Conservation (phyloP, 148 eudicot genomes). For the Selenicereus undatus region DNA sequence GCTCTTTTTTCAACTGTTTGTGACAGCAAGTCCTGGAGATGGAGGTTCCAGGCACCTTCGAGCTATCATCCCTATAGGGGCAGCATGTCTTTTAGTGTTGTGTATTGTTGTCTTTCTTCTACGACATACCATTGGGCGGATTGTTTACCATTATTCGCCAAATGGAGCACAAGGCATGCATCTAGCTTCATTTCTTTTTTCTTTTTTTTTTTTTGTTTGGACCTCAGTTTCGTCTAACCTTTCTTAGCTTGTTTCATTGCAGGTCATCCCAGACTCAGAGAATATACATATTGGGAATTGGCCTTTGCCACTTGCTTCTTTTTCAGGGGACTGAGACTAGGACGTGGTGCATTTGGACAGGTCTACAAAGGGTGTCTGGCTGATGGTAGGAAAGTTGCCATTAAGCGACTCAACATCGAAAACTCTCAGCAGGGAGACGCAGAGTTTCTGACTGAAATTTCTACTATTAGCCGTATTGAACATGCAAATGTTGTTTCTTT, state of each 20-base stretch:
- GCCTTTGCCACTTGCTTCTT: background rate
- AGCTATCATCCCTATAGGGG: background rate
- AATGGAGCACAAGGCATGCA: background rate
- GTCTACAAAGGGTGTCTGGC: background rate
- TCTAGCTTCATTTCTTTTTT: background rate
- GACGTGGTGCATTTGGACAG: background rate
- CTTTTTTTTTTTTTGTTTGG: background rate
- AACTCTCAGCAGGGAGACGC: background rate
- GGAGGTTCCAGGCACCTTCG: no score
- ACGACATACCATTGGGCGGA: background rate
- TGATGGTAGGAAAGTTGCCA: background rate
- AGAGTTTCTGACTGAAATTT: conserved; percentile 3
- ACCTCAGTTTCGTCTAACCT: background rate
- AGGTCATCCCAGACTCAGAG: background rate
- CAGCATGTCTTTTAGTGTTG: background rate
- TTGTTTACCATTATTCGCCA: background rate
- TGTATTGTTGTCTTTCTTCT: background rate
- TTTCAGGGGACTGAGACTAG: background rate
- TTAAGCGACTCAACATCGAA: conserved; percentile 21
- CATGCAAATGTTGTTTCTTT: conserved; percentile 4
- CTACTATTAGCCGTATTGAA: background rate
- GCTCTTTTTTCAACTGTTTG: background rate
- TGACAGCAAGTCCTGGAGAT: no score
- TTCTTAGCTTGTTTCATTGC: background rate
- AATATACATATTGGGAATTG: background rate